These are phyloP conservation scores for Lathyrus sativus DNA, from an alignment of 306 rosid species.

Conservation along the genomic window DNA sequence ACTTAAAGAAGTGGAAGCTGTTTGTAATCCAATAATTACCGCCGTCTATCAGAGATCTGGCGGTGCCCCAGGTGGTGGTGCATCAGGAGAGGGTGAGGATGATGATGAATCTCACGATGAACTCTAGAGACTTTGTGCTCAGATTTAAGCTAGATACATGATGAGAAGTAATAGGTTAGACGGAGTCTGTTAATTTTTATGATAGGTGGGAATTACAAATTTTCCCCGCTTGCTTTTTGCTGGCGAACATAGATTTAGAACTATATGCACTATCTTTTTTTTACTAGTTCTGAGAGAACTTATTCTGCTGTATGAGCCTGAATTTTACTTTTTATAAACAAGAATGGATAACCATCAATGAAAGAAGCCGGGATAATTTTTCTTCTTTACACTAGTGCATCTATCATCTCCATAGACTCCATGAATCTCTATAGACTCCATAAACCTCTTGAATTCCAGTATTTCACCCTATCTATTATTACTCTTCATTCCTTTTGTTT, in stretches of 20 bases:
- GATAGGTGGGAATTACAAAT: constrained; percentile 40
- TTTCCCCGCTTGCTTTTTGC: constrained; percentile 51
- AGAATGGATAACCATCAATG: no score
- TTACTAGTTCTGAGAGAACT: constrained; percentile 28
- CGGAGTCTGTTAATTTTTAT: constrained; percentile 49
- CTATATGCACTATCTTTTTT: constrained; percentile 37
- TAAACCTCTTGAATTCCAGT: no score
- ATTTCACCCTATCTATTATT: no score
- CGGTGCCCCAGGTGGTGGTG: constrained; percentile 78
- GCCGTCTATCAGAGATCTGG: constrained; percentile 89
- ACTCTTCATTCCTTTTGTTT: no score
- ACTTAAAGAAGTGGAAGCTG: constrained; percentile 91
- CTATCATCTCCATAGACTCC: no score
- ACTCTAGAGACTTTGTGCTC: constrained; percentile 50
- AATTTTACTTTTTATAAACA: neutral
- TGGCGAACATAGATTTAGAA: constrained; percentile 40
- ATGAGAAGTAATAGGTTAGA: constrained; percentile 47
- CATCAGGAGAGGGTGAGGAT: constrained; percentile 68
- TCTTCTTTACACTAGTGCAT: no score
- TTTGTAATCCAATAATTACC: constrained; percentile 90
- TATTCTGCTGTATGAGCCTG: constrained; percentile 3
- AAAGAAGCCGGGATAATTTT: no score
- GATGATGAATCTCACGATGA: constrained; percentile 90
- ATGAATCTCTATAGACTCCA: no score
- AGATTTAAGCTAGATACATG: constrained; percentile 32